Percentiles rank a stretch among this genome's conserved stretches.
Evolutionary conservation across 192 early-diverging fungal genomes (phyloP).

Genomic region (Podila minutissima): DNA sequence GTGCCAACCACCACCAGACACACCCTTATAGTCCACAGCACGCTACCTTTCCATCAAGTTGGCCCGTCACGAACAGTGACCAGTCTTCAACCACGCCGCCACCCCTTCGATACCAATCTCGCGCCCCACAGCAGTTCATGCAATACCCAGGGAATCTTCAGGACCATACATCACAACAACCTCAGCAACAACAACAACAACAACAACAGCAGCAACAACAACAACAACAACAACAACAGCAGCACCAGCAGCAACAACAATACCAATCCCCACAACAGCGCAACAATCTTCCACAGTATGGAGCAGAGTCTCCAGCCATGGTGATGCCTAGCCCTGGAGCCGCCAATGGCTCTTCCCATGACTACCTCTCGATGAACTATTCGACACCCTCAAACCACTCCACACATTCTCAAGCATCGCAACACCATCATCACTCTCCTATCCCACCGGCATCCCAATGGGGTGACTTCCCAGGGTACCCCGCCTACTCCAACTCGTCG

Average conservation of each 20-base stretch:
- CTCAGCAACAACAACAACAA: slow-evolving; percentile 14
- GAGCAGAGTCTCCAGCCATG: slow-evolving; percentile 13
- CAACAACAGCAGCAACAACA: slow-evolving; percentile 8
- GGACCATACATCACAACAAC: not conserved
- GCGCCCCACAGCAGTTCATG: slow-evolving; percentile 5
- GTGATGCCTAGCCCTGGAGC: slow-evolving; percentile 4
- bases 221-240: slow-evolving; percentile 4
- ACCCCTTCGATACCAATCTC: slow-evolving; percentile 22
- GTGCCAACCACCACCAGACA: not conserved
- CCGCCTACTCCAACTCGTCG: slow-evolving; percentile 20
- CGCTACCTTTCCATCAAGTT: slow-evolving; percentile 15
- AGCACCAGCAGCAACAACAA: slow-evolving; percentile 14
- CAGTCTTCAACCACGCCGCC: slow-evolving; percentile 2
- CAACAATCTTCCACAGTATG: slow-evolving; percentile 16
- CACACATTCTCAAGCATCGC: slow-evolving; percentile 7
- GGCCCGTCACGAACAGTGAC: not conserved
- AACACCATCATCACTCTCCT: slow-evolving; percentile 10
- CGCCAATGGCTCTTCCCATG: slow-evolving; percentile 1
- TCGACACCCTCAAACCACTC: slow-evolving; percentile 7
- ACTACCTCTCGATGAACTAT: slow-evolving; percentile 25
- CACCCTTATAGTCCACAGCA: slow-evolving; percentile 2
- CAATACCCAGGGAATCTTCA: slow-evolving; percentile 7
- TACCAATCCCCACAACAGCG: slow-evolving; percentile 14
- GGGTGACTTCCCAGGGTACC: slow-evolving; percentile 19
- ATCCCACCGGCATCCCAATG: slow-evolving; percentile 23